These are phyloP conservation scores for Emmonsia crescens DNA, from an alignment of 2,329 filamentous ascomycete species.

Conservation along the genomic window DNA sequence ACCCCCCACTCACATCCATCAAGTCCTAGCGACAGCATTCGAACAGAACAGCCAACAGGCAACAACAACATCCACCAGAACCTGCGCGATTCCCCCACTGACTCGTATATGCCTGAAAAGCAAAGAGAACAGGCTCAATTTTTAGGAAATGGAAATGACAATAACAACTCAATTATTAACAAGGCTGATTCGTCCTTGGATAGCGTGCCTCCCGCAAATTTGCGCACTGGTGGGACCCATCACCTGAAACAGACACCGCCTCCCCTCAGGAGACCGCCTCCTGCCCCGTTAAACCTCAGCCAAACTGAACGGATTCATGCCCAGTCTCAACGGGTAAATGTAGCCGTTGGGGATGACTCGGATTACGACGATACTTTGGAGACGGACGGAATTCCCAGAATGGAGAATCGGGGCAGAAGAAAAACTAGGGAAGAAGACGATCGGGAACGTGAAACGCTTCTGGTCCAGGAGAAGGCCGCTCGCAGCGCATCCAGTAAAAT, in stretches of 20 bases:
- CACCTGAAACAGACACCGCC: slow-evolving; percentile 39
- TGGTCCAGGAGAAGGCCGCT: slow-evolving; percentile 56
- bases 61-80: neutral
- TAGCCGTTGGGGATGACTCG: slow-evolving; percentile 57
- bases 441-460: slow-evolving; percentile 58
- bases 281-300: slow-evolving; percentile 68
- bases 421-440: slow-evolving; percentile 86
- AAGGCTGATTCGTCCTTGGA: neutral
- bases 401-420: slow-evolving; percentile 57
- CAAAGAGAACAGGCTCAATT: neutral
- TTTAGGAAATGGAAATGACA: neutral
- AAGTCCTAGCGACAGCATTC: neutral
- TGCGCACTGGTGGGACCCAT: neutral
- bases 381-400: slow-evolving; percentile 49
- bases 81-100: neutral
- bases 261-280: slow-evolving; percentile 68
- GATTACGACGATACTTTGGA: slow-evolving; percentile 74
- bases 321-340: slow-evolving; percentile 34
- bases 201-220: neutral
- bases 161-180: neutral
- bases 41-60: neutral
- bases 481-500: slow-evolving; percentile 66
- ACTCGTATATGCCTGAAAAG: neutral
- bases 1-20: slow-evolving; percentile 1
- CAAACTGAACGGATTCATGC: slow-evolving; percentile 32